A percentile compares a stretch with the other conserved stretches of the same genome.
Evolutionary conservation across 306 rosid genomes (phyloP).

Genomic region (Ceratonia siliqua): DNA sequence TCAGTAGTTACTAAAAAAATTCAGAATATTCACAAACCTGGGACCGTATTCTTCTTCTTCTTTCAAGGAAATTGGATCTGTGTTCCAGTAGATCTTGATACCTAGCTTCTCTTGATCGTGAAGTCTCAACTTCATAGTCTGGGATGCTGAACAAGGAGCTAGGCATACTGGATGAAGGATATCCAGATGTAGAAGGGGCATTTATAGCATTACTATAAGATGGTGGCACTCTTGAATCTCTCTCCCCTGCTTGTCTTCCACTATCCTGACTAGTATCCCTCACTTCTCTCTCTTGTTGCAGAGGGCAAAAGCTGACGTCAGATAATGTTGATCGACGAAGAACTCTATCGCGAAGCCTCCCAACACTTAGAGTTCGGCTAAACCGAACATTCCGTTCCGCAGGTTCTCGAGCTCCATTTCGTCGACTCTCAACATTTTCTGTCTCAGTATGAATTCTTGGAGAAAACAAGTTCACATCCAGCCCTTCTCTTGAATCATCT

Average conservation of each 20-base stretch:
- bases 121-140: slow-evolving; percentile 74
- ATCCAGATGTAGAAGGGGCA: slow-evolving; percentile 52
- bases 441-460: slow-evolving; percentile 52
- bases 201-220: slow-evolving; percentile 44
- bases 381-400: slow-evolving; percentile 86
- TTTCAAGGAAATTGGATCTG: slow-evolving; percentile 90
- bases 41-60: slow-evolving; percentile 94
- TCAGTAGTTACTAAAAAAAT: neutral
- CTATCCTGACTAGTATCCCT: slow-evolving; percentile 57
- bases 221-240: slow-evolving; percentile 45
- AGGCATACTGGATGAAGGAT: slow-evolving; percentile 52
- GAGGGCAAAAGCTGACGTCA: slow-evolving; percentile 69
- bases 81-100: slow-evolving; percentile 90
- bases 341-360: slow-evolving; percentile 98
- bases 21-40: slow-evolving; percentile 70
- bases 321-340: slow-evolving; percentile 85
- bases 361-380: slow-evolving; percentile 96
- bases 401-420: slow-evolving; percentile 78
- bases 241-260: slow-evolving; percentile 51
- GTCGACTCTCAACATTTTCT: slow-evolving; percentile 56
- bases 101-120: slow-evolving; percentile 77
- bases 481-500: slow-evolving; percentile 44
- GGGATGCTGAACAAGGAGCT: slow-evolving; percentile 69
- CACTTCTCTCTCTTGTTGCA: slow-evolving; percentile 75
- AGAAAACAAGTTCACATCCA: slow-evolving; percentile 49